A percentile compares a stretch with the other conserved stretches of the same genome.
phyloP scores from a whole-genome alignment of 805 yeast species.

The Wickerhamiella australiensis region DNA sequence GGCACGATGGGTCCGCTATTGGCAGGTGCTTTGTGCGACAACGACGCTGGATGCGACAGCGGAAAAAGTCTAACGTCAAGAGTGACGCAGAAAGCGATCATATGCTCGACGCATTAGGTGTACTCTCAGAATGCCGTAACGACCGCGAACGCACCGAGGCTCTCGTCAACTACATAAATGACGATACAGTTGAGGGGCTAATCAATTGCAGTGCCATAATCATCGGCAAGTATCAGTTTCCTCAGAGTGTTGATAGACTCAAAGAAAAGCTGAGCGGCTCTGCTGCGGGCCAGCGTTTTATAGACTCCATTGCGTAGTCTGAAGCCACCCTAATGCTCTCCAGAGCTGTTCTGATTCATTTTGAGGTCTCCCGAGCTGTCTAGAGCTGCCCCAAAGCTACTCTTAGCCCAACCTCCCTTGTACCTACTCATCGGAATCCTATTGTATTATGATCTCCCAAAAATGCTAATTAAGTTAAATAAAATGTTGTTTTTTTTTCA shows the following conservation, averaged over 20 bases:
- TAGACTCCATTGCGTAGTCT: background rate
- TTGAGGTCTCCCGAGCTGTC: too few relatives aligned
- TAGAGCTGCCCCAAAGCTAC: too few relatives aligned
- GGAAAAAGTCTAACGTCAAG: conserved; percentile 13
- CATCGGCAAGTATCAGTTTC: conserved; percentile 5
- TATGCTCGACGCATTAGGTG: conserved; percentile 1
- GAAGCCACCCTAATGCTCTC: too few relatives aligned
- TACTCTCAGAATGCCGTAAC: conserved; percentile 16
- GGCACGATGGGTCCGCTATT: conserved; percentile 50
- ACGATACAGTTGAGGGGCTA: background rate
- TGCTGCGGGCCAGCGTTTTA: background rate
- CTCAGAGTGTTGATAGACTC: conserved; percentile 2
- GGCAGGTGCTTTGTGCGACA: conserved; percentile 54
- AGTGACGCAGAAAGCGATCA: background rate
- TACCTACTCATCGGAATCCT: too few relatives aligned
- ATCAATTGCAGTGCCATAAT: background rate
- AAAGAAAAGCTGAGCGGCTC: background rate
- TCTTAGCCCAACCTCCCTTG: too few relatives aligned
- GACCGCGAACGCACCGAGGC: conserved; percentile 21
- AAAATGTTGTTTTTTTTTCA: background rate
- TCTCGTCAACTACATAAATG: background rate
- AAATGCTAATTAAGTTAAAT: background rate
- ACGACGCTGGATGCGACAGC: conserved; percentile 47
- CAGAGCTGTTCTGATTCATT: too few relatives aligned
- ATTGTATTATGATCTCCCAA: too few relatives aligned